These are phyloP conservation scores for Podospora didyma DNA, from an alignment of 495 filamentous ascomycete genomes.

Conservation along the genomic window DNA sequence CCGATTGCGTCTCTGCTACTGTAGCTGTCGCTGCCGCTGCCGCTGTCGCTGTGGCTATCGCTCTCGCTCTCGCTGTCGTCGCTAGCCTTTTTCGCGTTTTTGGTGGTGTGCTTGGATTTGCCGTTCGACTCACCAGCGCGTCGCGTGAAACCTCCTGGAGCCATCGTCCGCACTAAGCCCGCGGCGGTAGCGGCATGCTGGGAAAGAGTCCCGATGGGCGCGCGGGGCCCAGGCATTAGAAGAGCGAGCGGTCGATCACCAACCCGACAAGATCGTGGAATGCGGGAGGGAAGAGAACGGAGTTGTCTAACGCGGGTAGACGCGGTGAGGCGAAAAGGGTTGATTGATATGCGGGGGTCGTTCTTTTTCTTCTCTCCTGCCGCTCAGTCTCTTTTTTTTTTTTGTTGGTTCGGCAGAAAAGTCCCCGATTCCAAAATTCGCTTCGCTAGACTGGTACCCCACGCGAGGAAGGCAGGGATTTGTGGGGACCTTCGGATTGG, in stretches of 20 bases:
- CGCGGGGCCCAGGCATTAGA: constrained; percentile 32
- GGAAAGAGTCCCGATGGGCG: constrained; percentile 26
- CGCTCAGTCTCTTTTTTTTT: too few relatives aligned
- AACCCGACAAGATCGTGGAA: not conserved
- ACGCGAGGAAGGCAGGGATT: too few relatives aligned
- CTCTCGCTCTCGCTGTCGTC: not conserved
- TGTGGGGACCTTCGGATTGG: too few relatives aligned
- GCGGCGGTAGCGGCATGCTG: constrained; percentile 27
- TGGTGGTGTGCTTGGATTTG: constrained; percentile 9
- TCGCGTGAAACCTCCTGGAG: constrained; percentile 14
- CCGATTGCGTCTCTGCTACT: constrained; percentile 17
- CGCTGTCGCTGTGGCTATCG: too few relatives aligned
- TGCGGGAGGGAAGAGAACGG: not conserved
- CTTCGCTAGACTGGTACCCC: too few relatives aligned
- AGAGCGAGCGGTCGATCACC: not conserved
- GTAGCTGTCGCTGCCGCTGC: constrained; percentile 16
- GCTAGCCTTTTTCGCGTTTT: constrained; percentile 11
- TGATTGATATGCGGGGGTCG: too few relatives aligned
- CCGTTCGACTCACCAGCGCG: constrained; percentile 10
- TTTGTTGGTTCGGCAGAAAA: too few relatives aligned
- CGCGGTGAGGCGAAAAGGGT: not conserved
- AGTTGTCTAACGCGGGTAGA: not conserved
- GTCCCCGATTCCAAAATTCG: not conserved
- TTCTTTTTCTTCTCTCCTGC: too few relatives aligned
- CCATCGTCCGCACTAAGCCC: constrained; percentile 21